Conservation (phyloP, 345 rosid species). For the Citrus cavaleriei region DNA sequence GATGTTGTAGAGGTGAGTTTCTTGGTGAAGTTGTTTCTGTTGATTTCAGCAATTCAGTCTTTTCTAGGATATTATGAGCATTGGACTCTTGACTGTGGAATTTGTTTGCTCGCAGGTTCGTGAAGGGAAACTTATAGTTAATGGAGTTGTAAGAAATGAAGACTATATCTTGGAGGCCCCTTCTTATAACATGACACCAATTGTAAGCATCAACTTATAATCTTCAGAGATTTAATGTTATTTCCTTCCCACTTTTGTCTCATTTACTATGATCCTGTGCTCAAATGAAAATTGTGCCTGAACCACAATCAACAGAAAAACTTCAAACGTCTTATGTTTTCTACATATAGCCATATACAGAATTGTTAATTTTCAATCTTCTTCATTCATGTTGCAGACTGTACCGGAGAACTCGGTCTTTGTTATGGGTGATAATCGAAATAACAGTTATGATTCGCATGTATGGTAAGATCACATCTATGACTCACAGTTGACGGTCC, state of each 20-base stretch:
- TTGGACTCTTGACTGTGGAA: not conserved
- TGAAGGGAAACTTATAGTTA: constrained; percentile 67
- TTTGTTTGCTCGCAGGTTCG: constrained; percentile 47
- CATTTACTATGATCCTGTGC: not conserved
- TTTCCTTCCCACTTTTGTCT: not conserved
- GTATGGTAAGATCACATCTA: constrained; percentile 55
- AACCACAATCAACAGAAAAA: not conserved
- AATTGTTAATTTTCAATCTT: not conserved
- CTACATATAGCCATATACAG: not conserved
- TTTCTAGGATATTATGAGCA: not conserved
- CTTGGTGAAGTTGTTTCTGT: not conserved
- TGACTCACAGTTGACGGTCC: not conserved
- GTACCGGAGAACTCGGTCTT: constrained; percentile 81
- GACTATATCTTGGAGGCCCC: constrained; percentile 72
- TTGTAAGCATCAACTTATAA: constrained; percentile 45
- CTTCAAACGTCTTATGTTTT: not conserved
- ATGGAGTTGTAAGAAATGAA: constrained; percentile 66
- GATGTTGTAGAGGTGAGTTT: constrained; percentile 80
- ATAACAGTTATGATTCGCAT: constrained; percentile 94
- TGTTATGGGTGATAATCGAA: constrained; percentile 98
- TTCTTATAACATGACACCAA: constrained; percentile 71
- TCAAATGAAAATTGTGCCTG: not conserved
- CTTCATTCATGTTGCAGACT: constrained; percentile 34
- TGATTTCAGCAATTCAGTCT: not conserved
- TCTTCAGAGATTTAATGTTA: not conserved